Evolutionary conservation across 495 filamentous ascomycete genomes (phyloP).

Genomic region (Tuber brumale): DNA sequence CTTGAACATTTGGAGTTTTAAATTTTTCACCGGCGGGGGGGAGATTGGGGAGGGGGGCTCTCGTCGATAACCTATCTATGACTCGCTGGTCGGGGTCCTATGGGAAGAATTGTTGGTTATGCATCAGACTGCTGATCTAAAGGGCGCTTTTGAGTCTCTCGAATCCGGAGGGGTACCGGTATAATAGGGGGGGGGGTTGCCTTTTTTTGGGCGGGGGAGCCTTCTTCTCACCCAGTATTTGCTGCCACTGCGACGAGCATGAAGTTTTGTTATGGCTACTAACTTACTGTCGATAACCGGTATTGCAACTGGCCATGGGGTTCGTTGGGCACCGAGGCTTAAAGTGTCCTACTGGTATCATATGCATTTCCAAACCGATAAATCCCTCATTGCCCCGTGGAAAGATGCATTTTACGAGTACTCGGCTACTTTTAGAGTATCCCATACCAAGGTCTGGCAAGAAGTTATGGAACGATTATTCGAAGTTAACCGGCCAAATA

Average conservation of each 20-base stretch:
- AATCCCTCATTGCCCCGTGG: background rate
- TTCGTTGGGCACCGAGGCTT: background rate
- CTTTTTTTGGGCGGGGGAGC: background rate
- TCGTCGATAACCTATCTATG: background rate
- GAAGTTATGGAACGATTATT: no score
- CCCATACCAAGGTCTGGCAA: no score
- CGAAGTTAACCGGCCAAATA: no score
- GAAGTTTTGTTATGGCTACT: background rate
- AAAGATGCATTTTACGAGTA: background rate
- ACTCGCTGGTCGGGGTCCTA: background rate
- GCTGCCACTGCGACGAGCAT: background rate
- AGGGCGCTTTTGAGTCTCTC: background rate
- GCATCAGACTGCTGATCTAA: background rate
- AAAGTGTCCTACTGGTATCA: background rate
- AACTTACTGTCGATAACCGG: no score
- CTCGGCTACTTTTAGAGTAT: background rate
- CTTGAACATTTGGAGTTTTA: background rate
- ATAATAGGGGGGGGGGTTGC: no score
- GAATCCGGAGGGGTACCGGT: background rate
- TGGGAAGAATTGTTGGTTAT: background rate
- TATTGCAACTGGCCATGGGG: no score
- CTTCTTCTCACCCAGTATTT: background rate
- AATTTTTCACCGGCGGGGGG: background rate
- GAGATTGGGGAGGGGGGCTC: background rate
- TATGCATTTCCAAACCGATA: background rate